Base-by-base conservation (phyloP, 1,284 basidiomycete genomes). In the Fomes fomentarius region DNA sequence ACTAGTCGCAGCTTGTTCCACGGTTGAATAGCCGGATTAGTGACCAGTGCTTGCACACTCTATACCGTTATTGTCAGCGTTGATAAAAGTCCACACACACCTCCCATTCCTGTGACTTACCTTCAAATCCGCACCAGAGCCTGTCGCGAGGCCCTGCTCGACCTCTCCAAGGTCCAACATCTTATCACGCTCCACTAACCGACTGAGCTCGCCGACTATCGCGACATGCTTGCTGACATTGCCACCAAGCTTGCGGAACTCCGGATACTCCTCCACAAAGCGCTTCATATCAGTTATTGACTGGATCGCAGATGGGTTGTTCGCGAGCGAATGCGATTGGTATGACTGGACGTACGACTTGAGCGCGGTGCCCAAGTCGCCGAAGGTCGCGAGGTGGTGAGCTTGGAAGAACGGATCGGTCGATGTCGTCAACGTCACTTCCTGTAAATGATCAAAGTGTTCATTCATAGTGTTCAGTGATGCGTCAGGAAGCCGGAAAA, bases 181-280 rank as follows among this genome's bases (percentile, higher is more conserved):
- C 66, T 90, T 92, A 67, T 96, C 89, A 58, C 87, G 78, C 47
- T 89, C 92, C 19, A 99, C 94, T 35, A 98, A 71, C 54, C 94
- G 79, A 68, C 94, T 97, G 56, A 99, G 81, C 71, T 99, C 97
- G 33, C 96, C 96, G 0, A 99, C 94, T 11, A 99, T 75, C 8
- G 96, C 92, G 21, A 99, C 97, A 68, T 99, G 97, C 73, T 99
- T 99, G 74, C 91, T 94, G 28, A 99, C 97, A 71, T 99, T 99
- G 21, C 96, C 96, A 3, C 97, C 94, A 28, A 99, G 80, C 68
- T 96, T 96, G 62, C 89, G 82, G 70, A 99, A 98, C 71, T 99
- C 97, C 2, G 97, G 97, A 73, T 98, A 99, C 65, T 98, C 96
- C 70, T 99, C 97, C 3, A 99, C 92, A 66, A 99, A 99, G 19